Evolutionary conservation across 306 rosid genomes (phyloP), one percentile per base, ranked within the genome.

Genomic region (Trichosanthes cucumerina): DNA sequence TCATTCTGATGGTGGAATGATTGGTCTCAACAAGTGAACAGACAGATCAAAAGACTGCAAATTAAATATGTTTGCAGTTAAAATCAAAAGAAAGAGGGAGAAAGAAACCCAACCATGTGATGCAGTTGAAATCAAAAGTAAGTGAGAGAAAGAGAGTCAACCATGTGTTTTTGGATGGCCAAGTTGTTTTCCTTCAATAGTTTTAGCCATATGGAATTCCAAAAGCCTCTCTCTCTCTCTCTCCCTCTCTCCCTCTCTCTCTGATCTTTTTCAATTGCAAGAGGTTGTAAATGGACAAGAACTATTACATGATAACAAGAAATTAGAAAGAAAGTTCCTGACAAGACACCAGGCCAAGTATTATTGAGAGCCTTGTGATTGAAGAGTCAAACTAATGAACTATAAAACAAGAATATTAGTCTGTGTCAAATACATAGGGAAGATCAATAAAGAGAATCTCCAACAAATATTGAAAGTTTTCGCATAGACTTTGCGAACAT

Each of bases 351-450:
- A 26, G 58, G 59, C 58, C 58, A 46, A 46, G 24, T 72, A 72
- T 47, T 72, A 26, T 72, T 44, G 14, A 41, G 58, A 72, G 77
- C 41, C 58, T 47, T 72, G 58, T 26, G 24, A 72, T 71, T 47
- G 41, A 72, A 72, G 58, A 7, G 77, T 72, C 77, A 72, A 72
- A 46, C 58, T 47, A 31, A 72, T 72, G 36, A 72, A 72, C 58
- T 26, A 72, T 28, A 46, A 47, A 49, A 72, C 77, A 72, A 15
- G 77, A 49, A 72, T 72, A 72, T 72, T 26, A 26, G 58, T 71
- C 21, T 71, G 56, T 72, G 58, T 46, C 58, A 72, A 72, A 13
- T 26, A 46, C 43, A 72, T 26, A 14, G 43, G 15, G 15, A 47
- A 43, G 39, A 71, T 24, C 76, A 46, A 71, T n/a, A n/a, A 46